A percentile compares a stretch with the other conserved stretches of the same genome.
phyloP scores from a whole-genome alignment of 2,329 filamentous ascomycete genomes.

The Ambrosiella xylebori region DNA sequence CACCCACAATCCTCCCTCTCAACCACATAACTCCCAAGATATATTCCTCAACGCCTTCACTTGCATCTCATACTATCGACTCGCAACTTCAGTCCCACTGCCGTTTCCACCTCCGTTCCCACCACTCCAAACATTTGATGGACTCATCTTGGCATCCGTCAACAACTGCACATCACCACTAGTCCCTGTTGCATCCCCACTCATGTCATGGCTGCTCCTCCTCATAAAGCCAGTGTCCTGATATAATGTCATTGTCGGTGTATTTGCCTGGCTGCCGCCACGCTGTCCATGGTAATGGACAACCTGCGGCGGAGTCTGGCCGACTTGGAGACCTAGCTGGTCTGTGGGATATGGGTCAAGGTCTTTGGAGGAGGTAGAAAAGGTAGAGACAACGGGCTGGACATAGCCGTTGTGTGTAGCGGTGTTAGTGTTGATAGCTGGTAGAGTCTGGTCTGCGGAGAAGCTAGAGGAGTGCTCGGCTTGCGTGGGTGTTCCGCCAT shows the following conservation, averaged over 20 bases:
- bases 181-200: background rate
- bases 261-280: conserved; percentile 50
- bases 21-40: background rate
- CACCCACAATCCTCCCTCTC: background rate
- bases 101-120: background rate
- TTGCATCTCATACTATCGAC: background rate
- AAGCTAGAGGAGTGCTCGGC: conserved; percentile 28
- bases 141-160: conserved; percentile 11
- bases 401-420: conserved; percentile 33
- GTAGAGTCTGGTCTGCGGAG: conserved; percentile 1
- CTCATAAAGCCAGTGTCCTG: conserved; percentile 30
- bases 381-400: conserved; percentile 49
- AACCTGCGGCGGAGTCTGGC: conserved; percentile 46
- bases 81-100: background rate
- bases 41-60: background rate
- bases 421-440: conserved; percentile 6
- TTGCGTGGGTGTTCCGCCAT: conserved; percentile 44
- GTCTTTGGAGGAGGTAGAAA: conserved; percentile 54
- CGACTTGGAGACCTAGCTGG: conserved; percentile 42
- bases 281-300: conserved; percentile 51
- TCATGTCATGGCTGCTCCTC: conserved; percentile 31
- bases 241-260: conserved; percentile 38
- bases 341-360: conserved; percentile 51
- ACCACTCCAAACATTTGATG: conserved; percentile 1
- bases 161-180: conserved; percentile 8